These are phyloP conservation scores for Cinnamomum micranthum DNA, from an alignment of 164 flowering plant genomes.

Conservation along the genomic window DNA sequence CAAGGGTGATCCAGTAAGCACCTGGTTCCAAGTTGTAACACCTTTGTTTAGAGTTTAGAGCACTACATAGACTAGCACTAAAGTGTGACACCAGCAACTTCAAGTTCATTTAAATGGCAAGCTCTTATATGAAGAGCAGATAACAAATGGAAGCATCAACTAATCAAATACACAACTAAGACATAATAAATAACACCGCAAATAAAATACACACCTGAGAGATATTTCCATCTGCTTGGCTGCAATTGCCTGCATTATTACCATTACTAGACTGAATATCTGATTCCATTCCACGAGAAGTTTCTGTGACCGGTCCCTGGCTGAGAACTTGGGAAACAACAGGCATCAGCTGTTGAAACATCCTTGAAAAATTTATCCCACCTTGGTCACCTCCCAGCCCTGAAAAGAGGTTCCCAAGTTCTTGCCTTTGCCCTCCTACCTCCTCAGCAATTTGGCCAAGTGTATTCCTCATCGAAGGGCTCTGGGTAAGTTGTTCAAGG, in stretches of 20 bases:
- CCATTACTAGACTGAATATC: constrained; percentile 8
- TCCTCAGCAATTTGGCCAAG: constrained; percentile 79
- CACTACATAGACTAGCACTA: no score
- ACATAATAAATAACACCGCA: no score
- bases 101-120: no score
- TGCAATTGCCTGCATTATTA: constrained; percentile 22
- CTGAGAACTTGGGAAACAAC: constrained; percentile 75
- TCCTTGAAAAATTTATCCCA: constrained; percentile 73
- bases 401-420: constrained; percentile 51
- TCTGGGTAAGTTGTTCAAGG: constrained; percentile 74
- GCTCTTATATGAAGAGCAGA: no score
- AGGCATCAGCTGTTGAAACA: constrained; percentile 98
- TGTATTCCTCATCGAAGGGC: constrained; percentile 67
- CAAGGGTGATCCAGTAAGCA: no score
- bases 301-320: constrained; percentile 29
- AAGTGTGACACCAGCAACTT: no score
- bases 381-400: constrained; percentile 58
- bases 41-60: no score
- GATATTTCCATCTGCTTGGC: constrained; percentile 14
- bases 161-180: no score
- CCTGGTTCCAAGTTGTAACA: no score
- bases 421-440: constrained; percentile 45
- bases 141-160: no score
- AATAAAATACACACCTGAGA: constrained; percentile 26
- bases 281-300: constrained; percentile 20